Conservation (phyloP, 495 filamentous ascomycete species). For the Penicillium desertorum region DNA sequence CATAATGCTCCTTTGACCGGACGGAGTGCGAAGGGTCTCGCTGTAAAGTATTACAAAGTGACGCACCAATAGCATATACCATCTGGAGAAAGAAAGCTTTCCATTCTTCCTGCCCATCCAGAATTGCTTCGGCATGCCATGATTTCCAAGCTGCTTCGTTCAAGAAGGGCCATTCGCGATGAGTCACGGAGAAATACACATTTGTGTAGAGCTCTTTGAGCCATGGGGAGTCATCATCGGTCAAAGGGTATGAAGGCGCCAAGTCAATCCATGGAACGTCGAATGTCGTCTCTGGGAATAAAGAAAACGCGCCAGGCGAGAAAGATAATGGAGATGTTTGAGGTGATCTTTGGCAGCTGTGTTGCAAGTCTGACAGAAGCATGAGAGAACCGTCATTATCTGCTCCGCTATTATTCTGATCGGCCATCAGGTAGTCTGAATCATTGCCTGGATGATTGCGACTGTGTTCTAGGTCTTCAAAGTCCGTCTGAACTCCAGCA, state of each 20-base stretch:
- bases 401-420: not conserved
- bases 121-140: slow-evolving; percentile 25
- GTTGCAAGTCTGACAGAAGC: slow-evolving; percentile 8
- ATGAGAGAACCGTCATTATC: slow-evolving; percentile 15
- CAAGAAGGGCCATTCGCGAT: slow-evolving; percentile 38
- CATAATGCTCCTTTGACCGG: slow-evolving; percentile 30
- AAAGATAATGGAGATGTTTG: slow-evolving; percentile 10
- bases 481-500: slow-evolving; percentile 33
- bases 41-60: slow-evolving; percentile 29
- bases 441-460: not conserved
- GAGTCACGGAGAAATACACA: slow-evolving; percentile 33
- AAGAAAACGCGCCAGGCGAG: slow-evolving; percentile 13
- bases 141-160: slow-evolving; percentile 27
- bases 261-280: slow-evolving; percentile 22
- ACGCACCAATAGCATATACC: slow-evolving; percentile 38
- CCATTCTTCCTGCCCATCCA: slow-evolving; percentile 29
- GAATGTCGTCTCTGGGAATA: slow-evolving; percentile 14
- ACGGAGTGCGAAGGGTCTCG: slow-evolving; percentile 23
- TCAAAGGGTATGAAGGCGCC: slow-evolving; percentile 16
- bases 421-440: not conserved
- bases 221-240: slow-evolving; percentile 19
- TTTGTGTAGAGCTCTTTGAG: slow-evolving; percentile 36
- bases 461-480: slow-evolving; percentile 1
- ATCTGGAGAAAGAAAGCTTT: slow-evolving; percentile 32
- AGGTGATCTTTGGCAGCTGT: not conserved